These are phyloP conservation scores for Pythium rishiriense DNA, from an alignment of 352 stramenopile species.

Conservation along the genomic window DNA sequence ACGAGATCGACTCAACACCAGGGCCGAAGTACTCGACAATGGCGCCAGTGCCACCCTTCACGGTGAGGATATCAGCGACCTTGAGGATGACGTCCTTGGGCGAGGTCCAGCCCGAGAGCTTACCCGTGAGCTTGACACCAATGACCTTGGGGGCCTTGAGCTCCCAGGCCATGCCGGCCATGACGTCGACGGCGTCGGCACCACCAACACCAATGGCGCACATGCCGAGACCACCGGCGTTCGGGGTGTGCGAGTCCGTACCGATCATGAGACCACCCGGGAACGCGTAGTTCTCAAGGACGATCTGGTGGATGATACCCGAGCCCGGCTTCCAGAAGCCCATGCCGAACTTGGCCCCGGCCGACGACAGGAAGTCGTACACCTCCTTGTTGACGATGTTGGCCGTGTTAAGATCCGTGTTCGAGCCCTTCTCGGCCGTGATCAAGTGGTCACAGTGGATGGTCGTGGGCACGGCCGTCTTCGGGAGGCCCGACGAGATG, in stretches of 20 bases:
- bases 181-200: conserved; percentile 92
- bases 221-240: conserved; percentile 93
- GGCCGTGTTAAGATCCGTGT: conserved; percentile 83
- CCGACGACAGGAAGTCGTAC: conserved; percentile 92
- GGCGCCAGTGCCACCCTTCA: conserved; percentile 92
- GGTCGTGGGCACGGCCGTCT: conserved; percentile 91
- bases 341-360: conserved; percentile 93
- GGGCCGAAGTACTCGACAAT: conserved; percentile 94
- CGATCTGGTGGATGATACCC: conserved; percentile 95
- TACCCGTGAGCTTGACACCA: conserved; percentile 92
- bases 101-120: conserved; percentile 92
- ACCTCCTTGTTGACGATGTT: conserved; percentile 92
- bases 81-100: conserved; percentile 95
- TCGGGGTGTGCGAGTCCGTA: conserved; percentile 94
- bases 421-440: conserved; percentile 91
- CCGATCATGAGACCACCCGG: conserved; percentile 94
- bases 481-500: conserved; percentile 92
- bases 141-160: conserved; percentile 96
- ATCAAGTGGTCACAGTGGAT: conserved; percentile 97
- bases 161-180: conserved; percentile 94
- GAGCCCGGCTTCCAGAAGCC: conserved; percentile 94
- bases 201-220: conserved; percentile 92
- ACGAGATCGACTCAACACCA: conserved; percentile 93
- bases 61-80: conserved; percentile 92
- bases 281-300: conserved; percentile 95